These are phyloP conservation scores for Liriodendron chinense DNA, from an alignment of 164 flowering plant genomes.

Conservation along the genomic window DNA sequence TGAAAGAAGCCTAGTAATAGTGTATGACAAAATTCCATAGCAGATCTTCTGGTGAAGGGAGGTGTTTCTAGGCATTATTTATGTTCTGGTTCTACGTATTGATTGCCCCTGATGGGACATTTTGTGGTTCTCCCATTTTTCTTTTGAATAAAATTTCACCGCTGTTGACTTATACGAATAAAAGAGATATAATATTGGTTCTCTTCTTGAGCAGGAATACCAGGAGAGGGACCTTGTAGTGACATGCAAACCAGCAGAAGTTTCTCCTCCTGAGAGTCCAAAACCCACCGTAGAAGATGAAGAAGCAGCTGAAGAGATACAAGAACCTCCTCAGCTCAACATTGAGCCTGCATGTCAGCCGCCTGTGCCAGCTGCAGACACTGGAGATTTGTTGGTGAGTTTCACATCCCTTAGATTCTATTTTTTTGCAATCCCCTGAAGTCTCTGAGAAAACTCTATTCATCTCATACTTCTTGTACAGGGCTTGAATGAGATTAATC, in stretches of 20 bases:
- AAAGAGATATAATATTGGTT: neutral
- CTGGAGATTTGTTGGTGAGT: constrained; percentile 65
- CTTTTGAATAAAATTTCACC: too few species aligned
- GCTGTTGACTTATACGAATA: too few species aligned
- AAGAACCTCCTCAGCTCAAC: constrained; percentile 43
- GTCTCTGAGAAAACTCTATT: neutral
- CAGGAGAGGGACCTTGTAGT: constrained; percentile 30
- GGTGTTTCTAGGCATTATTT: too few species aligned
- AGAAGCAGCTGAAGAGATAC: constrained; percentile 23
- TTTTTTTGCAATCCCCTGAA: neutral
- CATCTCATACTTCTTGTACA: constrained; percentile 19
- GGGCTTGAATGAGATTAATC: constrained; percentile 82
- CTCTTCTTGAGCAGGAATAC: constrained; percentile 44
- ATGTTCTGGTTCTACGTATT: too few species aligned
- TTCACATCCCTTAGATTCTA: neutral
- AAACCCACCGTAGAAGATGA: constrained; percentile 36
- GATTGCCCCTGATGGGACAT: too few species aligned
- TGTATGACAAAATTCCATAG: too few species aligned
- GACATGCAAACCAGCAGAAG: constrained; percentile 38
- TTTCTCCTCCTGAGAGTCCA: constrained; percentile 14
- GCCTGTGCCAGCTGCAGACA: constrained; percentile 26
- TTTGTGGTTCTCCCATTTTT: too few species aligned
- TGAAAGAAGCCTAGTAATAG: too few species aligned
- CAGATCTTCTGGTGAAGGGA: too few species aligned
- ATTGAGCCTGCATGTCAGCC: constrained; percentile 30